Evolutionary conservation across 2,329 filamentous ascomycete genomes (phyloP).

Genomic region (Cyanodermella asteris): DNA sequence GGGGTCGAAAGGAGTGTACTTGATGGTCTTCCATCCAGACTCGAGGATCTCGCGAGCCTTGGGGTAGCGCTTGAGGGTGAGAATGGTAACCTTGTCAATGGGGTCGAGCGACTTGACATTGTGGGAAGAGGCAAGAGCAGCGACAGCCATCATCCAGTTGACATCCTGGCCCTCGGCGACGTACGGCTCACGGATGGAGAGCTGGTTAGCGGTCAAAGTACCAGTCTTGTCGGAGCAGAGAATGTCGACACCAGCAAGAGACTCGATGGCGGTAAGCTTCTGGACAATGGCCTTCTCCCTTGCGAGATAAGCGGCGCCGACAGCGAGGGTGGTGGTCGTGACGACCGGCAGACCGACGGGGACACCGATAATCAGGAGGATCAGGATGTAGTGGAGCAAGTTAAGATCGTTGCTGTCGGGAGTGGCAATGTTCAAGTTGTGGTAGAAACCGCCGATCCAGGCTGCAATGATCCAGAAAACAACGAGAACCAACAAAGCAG

Average conservation of each 20-base stretch:
- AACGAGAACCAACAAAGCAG: constrained; percentile 49
- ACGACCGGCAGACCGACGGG: constrained; percentile 62
- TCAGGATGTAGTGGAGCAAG: constrained; percentile 45
- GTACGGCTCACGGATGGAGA: constrained; percentile 56
- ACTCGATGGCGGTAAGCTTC: constrained; percentile 61
- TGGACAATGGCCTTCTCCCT: constrained; percentile 62
- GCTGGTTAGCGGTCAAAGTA: constrained; percentile 54
- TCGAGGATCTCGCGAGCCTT: constrained; percentile 56
- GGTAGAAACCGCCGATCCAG: constrained; percentile 65
- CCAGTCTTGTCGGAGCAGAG: constrained; percentile 68
- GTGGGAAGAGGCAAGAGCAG: constrained; percentile 55
- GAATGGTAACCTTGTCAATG: constrained; percentile 59
- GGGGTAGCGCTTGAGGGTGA: constrained; percentile 55
- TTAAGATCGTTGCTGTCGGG: constrained; percentile 36
- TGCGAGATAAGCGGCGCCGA: constrained; percentile 55
- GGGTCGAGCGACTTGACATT: constrained; percentile 60
- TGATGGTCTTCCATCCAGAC: constrained; percentile 54
- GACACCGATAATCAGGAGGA: constrained; percentile 56
- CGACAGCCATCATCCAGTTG: constrained; percentile 70
- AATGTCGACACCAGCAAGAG: constrained; percentile 52
- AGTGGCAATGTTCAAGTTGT: constrained; percentile 40
- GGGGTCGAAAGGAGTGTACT: constrained; percentile 58
- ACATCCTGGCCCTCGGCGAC: constrained; percentile 56
- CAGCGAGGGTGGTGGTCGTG: constrained; percentile 55
- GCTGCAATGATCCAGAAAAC: constrained; percentile 54